Evolutionary conservation across 805 yeast species (phyloP).

Genomic region (Candida verbasci): DNA sequence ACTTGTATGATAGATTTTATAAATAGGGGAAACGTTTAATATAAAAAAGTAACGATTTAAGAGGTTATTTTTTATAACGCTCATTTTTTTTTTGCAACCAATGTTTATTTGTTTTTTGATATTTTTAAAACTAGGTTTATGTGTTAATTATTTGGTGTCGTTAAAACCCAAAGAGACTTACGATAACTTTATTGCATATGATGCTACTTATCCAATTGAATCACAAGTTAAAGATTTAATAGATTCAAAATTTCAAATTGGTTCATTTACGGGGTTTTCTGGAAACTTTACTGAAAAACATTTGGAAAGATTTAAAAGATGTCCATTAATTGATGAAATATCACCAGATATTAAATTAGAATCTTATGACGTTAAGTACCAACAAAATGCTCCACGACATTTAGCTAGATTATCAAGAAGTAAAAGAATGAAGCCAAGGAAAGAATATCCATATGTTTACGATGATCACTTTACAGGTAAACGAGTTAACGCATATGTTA

Average conservation of each 20-base stretch:
- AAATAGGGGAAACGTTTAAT: too few species aligned
- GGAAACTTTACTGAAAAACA: constrained; percentile 53
- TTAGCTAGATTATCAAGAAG: constrained; percentile 58
- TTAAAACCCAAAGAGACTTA: constrained; percentile 47
- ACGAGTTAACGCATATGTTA: constrained; percentile 66
- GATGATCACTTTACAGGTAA: constrained; percentile 46
- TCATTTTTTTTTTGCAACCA: constrained; percentile 1
- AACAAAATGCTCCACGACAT: constrained; percentile 56
- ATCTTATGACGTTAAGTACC: constrained; percentile 46
- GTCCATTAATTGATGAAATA: constrained; percentile 64
- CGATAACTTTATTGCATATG: constrained; percentile 44
- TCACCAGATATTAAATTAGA: constrained; percentile 61
- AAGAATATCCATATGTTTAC: constrained; percentile 41
- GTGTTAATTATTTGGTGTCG: constrained; percentile 41
- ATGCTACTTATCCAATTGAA: constrained; percentile 27
- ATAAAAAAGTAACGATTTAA: too few species aligned
- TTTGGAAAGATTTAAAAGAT: constrained; percentile 43
- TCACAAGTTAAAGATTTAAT: constrained; percentile 46
- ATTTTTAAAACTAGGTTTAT: background rate
- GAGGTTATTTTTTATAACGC: too few species aligned
- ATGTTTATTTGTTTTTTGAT: background rate
- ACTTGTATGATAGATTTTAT: background rate
- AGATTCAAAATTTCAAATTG: constrained; percentile 55
- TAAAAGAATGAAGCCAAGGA: constrained; percentile 16
- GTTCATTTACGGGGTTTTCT: constrained; percentile 65